These are phyloP conservation scores for Diaporthe capsici DNA, from an alignment of 2,329 filamentous ascomycete genomes.

Conservation along the genomic window DNA sequence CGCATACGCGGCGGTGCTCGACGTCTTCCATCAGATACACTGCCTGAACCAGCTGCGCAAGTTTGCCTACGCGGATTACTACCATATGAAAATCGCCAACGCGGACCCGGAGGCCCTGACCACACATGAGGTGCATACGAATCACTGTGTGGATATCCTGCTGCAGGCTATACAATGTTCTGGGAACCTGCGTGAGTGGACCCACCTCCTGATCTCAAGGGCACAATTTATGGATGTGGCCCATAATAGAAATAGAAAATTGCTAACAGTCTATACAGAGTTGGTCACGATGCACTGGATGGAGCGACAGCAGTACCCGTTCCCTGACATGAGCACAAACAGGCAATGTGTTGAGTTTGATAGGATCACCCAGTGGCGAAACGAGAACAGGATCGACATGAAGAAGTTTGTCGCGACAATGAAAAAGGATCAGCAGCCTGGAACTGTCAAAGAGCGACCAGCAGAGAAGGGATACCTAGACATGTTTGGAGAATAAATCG, in stretches of 20 bases:
- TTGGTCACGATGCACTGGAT: slow-evolving; percentile 54
- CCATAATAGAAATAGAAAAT: no score
- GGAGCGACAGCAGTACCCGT: slow-evolving; percentile 48
- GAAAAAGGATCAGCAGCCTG: slow-evolving; percentile 38
- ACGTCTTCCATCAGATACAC: slow-evolving; percentile 52
- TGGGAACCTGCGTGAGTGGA: slow-evolving; percentile 46
- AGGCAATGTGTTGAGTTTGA: slow-evolving; percentile 54
- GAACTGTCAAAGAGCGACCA: not conserved
- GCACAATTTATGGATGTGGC: no score
- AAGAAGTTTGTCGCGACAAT: slow-evolving; percentile 44
- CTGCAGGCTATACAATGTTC: slow-evolving; percentile 52
- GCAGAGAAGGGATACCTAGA: slow-evolving; percentile 18
- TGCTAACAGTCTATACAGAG: slow-evolving; percentile 39
- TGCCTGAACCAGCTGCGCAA: slow-evolving; percentile 52
- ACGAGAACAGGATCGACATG: slow-evolving; percentile 44
- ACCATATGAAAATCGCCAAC: slow-evolving; percentile 44
- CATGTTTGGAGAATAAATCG: not conserved
- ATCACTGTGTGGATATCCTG: slow-evolving; percentile 54
- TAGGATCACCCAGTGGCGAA: slow-evolving; percentile 43
- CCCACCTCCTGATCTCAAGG: no score
- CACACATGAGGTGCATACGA: slow-evolving; percentile 48
- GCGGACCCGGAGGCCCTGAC: slow-evolving; percentile 32
- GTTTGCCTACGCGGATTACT: slow-evolving; percentile 47
- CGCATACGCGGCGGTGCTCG: slow-evolving; percentile 50
- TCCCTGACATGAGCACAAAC: slow-evolving; percentile 53